A percentile compares a stretch with the other conserved stretches of the same genome.
phyloP scores from a whole-genome alignment of 2,329 filamentous ascomycete species.

The Sarocladium brachiariae region DNA sequence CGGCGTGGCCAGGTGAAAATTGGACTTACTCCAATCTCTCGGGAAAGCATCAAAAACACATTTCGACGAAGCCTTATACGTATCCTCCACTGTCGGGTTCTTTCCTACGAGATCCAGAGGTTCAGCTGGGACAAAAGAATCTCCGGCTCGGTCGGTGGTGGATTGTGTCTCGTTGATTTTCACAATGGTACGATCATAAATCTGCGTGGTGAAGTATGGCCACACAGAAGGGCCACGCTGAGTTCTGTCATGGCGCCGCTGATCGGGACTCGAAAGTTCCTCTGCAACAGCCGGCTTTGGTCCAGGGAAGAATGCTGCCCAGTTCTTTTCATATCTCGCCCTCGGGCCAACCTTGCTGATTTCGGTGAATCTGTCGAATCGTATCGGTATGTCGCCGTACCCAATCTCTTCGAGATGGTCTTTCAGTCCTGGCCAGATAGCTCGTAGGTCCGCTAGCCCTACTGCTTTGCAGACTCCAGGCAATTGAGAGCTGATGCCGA shows the following conservation, averaged over 20 bases:
- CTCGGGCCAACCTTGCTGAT: constrained; percentile 7
- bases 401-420: constrained; percentile 12
- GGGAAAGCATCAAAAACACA: neutral
- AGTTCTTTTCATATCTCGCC: constrained; percentile 12
- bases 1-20: neutral
- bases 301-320: constrained; percentile 13
- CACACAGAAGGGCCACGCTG: neutral
- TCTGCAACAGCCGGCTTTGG: constrained; percentile 8
- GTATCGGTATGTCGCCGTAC: constrained; percentile 12
- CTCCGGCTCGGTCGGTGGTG: neutral
- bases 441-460: constrained; percentile 11
- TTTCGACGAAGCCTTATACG: neutral
- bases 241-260: neutral
- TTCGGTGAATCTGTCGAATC: constrained; percentile 11
- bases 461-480: constrained; percentile 11
- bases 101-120: neutral
- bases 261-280: neutral
- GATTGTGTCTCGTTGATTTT: neutral
- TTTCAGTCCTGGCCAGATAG: constrained; percentile 12
- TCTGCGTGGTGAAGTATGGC: neutral
- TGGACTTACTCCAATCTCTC: neutral
- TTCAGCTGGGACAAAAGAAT: neutral
- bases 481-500: constrained; percentile 11
- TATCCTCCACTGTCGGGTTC: neutral
- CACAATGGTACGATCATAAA: neutral